Evolutionary conservation across 352 stramenopile genomes (phyloP).

Genomic region (Phytopythium chamaehyphon): DNA sequence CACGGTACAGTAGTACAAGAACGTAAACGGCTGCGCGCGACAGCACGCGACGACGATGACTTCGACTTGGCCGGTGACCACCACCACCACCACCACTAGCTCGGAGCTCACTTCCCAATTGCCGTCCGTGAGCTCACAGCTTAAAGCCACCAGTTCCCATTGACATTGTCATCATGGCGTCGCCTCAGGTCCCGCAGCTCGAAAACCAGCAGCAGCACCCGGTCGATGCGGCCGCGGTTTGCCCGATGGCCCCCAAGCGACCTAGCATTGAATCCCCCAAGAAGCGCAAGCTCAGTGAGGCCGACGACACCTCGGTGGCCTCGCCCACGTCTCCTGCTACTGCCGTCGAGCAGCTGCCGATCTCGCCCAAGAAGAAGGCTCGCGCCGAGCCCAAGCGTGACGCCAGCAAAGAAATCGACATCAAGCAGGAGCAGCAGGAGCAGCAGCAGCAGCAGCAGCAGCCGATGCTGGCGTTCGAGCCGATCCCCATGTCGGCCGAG

Average conservation of each 20-base stretch:
- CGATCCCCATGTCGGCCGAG: constrained; percentile 18
- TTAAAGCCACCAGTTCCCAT: constrained; percentile 7
- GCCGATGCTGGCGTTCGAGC: constrained; percentile 6
- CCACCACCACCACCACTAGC: not conserved
- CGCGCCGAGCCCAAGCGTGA: constrained; percentile 21
- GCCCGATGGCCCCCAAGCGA: constrained; percentile 29
- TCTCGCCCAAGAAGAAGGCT: constrained; percentile 48
- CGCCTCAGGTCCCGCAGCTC: constrained; percentile 13
- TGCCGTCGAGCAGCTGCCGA: constrained; percentile 22
- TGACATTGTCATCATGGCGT: constrained; percentile 12
- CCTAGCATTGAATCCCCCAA: constrained; percentile 30
- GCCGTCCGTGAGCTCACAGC: not conserved
- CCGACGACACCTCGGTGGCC: constrained; percentile 1
- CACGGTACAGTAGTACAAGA: too few relatives aligned
- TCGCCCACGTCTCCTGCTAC: constrained; percentile 27
- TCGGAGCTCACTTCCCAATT: constrained; percentile 20
- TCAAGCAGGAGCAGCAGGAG: constrained; percentile 2
- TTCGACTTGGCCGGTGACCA: too few relatives aligned
- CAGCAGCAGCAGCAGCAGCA: constrained; percentile 10
- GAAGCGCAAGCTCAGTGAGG: constrained; percentile 45
- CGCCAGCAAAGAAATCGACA: constrained; percentile 10
- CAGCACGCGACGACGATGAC: too few relatives aligned
- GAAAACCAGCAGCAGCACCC: constrained; percentile 18
- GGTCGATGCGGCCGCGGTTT: constrained; percentile 11
- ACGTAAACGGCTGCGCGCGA: too few relatives aligned